Evolutionary conservation across 768 basidiomycete species (phyloP).

Genomic region (Trametes elegans): DNA sequence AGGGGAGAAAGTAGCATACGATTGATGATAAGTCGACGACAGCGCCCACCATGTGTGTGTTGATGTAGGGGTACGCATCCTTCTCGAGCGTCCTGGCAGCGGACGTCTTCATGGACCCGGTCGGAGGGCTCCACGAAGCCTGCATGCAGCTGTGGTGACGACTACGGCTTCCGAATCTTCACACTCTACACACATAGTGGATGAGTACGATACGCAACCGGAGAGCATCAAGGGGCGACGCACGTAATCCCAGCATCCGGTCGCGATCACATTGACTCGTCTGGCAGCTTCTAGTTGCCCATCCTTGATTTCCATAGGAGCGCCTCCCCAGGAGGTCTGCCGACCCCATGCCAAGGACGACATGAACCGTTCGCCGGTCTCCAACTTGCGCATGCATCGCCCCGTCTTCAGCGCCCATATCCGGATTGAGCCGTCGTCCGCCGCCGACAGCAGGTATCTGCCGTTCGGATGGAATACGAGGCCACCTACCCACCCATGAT

Average conservation of each 20-base stretch:
- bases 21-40: too few relatives aligned
- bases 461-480: constrained; percentile 55
- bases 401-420: constrained; percentile 55
- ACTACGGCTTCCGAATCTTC: background rate
- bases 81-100: too few relatives aligned
- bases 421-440: constrained; percentile 55
- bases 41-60: too few relatives aligned
- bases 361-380: constrained; percentile 2
- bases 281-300: background rate
- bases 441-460: constrained; percentile 51
- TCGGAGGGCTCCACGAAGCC: too few relatives aligned
- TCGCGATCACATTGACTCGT: constrained; percentile 5
- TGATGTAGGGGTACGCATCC: too few relatives aligned
- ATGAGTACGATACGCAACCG: too few relatives aligned
- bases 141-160: too few relatives aligned
- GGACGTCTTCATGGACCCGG: too few relatives aligned
- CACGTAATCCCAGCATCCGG: constrained; percentile 12
- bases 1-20: too few relatives aligned
- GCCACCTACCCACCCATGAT: constrained; percentile 56
- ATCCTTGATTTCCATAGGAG: background rate
- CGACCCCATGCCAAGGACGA: constrained; percentile 7
- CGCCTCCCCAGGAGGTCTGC: background rate
- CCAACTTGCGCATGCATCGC: constrained; percentile 35
- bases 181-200: background rate
- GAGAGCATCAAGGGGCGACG: too few relatives aligned